phyloP scores from a whole-genome alignment of 2,329 filamentous ascomycete genomes.

The Aspergillus candidus region DNA sequence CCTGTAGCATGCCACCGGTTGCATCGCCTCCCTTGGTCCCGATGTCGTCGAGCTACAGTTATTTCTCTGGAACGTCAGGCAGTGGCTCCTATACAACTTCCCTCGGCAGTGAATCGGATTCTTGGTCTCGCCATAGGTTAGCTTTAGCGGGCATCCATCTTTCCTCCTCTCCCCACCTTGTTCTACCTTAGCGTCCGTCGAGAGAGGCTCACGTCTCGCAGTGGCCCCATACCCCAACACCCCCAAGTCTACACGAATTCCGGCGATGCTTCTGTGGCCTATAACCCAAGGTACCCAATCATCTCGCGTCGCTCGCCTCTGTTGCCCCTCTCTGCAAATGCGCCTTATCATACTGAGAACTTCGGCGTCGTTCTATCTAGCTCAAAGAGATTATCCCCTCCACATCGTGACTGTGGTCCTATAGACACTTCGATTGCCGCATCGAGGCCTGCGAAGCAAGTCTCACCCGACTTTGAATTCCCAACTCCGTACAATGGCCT shows the following conservation, averaged over 20 bases:
- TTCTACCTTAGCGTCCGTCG: neutral
- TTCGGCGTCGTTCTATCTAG: constrained; percentile 19
- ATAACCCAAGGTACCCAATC: constrained; percentile 33
- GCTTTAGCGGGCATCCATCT: constrained; percentile 17
- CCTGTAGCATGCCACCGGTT: constrained; percentile 25
- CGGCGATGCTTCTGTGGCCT: constrained; percentile 25
- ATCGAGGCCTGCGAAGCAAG: constrained; percentile 16
- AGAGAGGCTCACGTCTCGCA: constrained; percentile 21
- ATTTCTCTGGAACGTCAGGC: constrained; percentile 25
- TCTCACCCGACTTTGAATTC: constrained; percentile 27
- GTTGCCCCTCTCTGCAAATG: constrained; percentile 3
- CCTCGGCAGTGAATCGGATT: constrained; percentile 26
- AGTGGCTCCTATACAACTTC: constrained; percentile 26
- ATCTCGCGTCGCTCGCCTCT: constrained; percentile 3
- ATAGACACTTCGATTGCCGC: constrained; percentile 23
- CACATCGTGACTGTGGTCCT: constrained; percentile 22
- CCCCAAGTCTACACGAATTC: constrained; percentile 25
- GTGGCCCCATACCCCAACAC: constrained; percentile 25
- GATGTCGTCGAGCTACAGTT: constrained; percentile 25
- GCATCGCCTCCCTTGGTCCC: constrained; percentile 24
- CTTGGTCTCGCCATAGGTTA: constrained; percentile 32
- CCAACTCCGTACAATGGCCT: constrained; percentile 25
- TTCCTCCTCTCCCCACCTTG: neutral
- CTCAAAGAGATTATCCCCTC: constrained; percentile 26
- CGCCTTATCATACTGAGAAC: constrained; percentile 13